Evolutionary conservation across 768 basidiomycete genomes (phyloP), one percentile per base, ranked within the genome.

Genomic region (Russula griseocarnosa): DNA sequence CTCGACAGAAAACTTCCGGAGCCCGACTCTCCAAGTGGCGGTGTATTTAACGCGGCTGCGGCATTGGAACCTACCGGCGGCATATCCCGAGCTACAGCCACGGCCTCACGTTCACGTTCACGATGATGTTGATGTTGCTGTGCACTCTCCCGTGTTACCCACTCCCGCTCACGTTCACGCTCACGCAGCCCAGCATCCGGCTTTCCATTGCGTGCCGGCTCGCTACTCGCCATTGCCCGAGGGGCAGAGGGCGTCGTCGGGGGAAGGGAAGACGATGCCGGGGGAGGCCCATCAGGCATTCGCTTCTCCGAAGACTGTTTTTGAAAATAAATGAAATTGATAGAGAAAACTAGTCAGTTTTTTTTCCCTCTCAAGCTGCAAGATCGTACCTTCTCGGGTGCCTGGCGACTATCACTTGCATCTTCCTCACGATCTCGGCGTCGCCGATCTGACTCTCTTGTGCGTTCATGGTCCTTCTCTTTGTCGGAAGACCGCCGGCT

Each of bases 171-270:
- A 24, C 73, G 71, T 65, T 83, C 82, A 71, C 84, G 82, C n/a
- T 63, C 79, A 38, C 70, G 73, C 47, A 73, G 63, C 47, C 70
- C 61, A 46, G 71, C 61, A 49, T 83, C 82, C 18, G 70, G 68
- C 72, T 82, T 85, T 56, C 66, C 71, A 36, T 71, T 69, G 64
- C 82, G 77, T 13, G 77, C 70, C 32, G 74, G 64, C 52, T 84
- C 82, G 50, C 73, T 73, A 18, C 79, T 75, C 20, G 84, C 81
- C 87, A 88, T 88, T 3, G 86, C 86, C 67, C 88, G 80, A 9
- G 88, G 88, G 9, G 81, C 88, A 46, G 86, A 88, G 22, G 87
- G 87, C 5, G 84, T 83, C 46, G 75, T 81, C 11, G 85, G 78
- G 13, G 85, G 83, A 40, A 84, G 73, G 24, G 75, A 71, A 28